Percentiles rank a stretch among this genome's conserved stretches.
Conservation (phyloP, 1,284 basidiomycete species). For the Pseudozyma pruni region DNA sequence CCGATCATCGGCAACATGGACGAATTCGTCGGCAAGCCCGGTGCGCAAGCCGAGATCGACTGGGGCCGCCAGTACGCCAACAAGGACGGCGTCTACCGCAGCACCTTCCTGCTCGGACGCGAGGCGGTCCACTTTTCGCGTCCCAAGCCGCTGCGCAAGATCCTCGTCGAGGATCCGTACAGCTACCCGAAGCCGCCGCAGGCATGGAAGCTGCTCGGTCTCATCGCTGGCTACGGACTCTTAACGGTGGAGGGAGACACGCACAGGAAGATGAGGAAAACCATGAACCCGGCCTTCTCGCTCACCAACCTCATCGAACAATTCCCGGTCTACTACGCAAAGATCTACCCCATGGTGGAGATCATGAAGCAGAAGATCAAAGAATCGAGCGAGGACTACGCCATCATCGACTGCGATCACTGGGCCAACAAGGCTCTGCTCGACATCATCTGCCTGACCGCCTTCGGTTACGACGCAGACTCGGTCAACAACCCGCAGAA, state of each 20-base stretch:
- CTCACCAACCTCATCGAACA: conserved; percentile 53
- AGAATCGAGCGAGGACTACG: conserved; percentile 25
- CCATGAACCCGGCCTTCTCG: conserved; percentile 59
- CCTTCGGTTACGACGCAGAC: conserved; percentile 57
- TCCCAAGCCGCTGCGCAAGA: conserved; percentile 43
- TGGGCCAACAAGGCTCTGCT: conserved; percentile 59
- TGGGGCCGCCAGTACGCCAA: conserved; percentile 42
- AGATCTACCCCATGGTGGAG: conserved; percentile 47
- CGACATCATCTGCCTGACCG: conserved; percentile 64
- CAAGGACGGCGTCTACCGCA: conserved; percentile 32
- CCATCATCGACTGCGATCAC: conserved; percentile 52
- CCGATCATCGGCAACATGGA: conserved; percentile 44
- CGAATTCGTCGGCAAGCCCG: conserved; percentile 27
- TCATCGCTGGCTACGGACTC: conserved; percentile 54
- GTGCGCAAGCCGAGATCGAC: conserved; percentile 28
- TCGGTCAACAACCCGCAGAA: conserved; percentile 51
- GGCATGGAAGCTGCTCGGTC: conserved; percentile 41
- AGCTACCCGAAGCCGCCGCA: conserved; percentile 45
- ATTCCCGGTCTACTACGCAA: conserved; percentile 55
- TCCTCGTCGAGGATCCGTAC: conserved; percentile 51
- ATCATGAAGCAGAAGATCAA: conserved; percentile 46
- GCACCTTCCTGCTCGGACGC: conserved; percentile 40
- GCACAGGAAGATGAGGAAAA: conserved; percentile 55
- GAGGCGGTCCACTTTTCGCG: conserved; percentile 40
- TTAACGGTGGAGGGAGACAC: conserved; percentile 52